Base-by-base conservation (phyloP, 1,284 basidiomycete genomes). In the Marasmius fiardii region DNA sequence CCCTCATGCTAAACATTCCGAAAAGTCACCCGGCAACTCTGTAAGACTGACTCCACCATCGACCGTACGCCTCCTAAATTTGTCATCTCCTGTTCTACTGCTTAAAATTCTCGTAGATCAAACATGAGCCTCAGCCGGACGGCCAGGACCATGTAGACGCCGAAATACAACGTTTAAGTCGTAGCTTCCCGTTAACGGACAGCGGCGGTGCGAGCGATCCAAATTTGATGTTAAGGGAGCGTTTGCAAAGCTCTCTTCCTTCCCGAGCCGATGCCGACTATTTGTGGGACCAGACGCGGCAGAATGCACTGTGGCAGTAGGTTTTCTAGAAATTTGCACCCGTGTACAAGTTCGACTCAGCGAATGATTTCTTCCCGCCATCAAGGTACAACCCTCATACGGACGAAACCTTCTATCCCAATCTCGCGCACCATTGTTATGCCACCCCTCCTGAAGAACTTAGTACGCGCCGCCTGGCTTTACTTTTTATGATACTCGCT, bases 371-470 rank as follows among this genome's bases (percentile, higher is more conserved):
- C 65, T 59, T 68, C 66, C 48, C 3, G 37, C 20, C 4, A 57
- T 70, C 69, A 21, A 74, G 80, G 55, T 79, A 80, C 62, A 81
- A 82, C 61, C 73, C 75, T n/a, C 81, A 84, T 58, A 79, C 82
- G 39, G 77, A 77, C 58, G 69, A 73, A 51, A 75, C 74, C 16
- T 78, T 85, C 63, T 80, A 82, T 61, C 68, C 74, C 33, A 79
- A 78, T 58, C 71, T 85, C 51, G 76, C 80, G 35, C 75, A 80
- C 58, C 76, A 78, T 55, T 74, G 74, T 43, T 77, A 77, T 60
- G 68, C 67, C 16, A 67, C 68, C 33, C 71, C 79, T 23, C 66
- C 71, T 28, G 65, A 75, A 54, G 74, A 78, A 20, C 71, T 80
- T 41, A 78, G 79, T 56, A 77, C 81, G 6, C 80, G 82, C 16